These are phyloP conservation scores for Phyllosticta citrichinensis DNA, from an alignment of 2,329 filamentous ascomycete species.

Conservation along the genomic window DNA sequence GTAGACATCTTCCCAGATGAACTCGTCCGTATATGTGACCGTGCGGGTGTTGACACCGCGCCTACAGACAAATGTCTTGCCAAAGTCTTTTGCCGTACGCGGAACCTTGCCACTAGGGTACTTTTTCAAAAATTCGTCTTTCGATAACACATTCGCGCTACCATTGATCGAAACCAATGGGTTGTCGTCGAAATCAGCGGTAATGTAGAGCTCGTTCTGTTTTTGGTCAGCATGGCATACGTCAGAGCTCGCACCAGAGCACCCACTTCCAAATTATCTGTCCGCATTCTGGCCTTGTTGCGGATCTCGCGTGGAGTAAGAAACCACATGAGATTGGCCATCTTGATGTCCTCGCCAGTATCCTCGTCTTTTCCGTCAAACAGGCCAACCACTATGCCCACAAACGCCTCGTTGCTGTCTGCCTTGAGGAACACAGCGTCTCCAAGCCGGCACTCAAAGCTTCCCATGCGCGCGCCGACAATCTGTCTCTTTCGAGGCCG, in stretches of 20 bases:
- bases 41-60: conserved; percentile 83
- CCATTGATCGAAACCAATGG: conserved; percentile 83
- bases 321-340: conserved; percentile 92
- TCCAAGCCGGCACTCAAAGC: conserved; percentile 69
- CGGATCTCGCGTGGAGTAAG: conserved; percentile 82
- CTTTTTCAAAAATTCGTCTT: conserved; percentile 52
- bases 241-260: background rate
- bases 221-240: conserved; percentile 13
- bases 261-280: conserved; percentile 61
- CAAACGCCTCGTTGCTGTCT: conserved; percentile 85
- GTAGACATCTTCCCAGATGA: conserved; percentile 82
- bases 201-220: conserved; percentile 86
- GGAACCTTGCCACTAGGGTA: conserved; percentile 71
- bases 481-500: conserved; percentile 41
- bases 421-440: conserved; percentile 82
- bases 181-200: conserved; percentile 77
- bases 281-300: conserved; percentile 70
- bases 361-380: conserved; percentile 58
- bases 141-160: conserved; percentile 71
- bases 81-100: conserved; percentile 60
- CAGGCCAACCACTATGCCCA: conserved; percentile 80
- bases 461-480: conserved; percentile 71
- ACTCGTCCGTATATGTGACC: conserved; percentile 84
- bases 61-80: conserved; percentile 83
- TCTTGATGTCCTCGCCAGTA: conserved; percentile 48